Conservation (phyloP, 495 filamentous ascomycete species). For the Chaetomidium leptoderma region DNA sequence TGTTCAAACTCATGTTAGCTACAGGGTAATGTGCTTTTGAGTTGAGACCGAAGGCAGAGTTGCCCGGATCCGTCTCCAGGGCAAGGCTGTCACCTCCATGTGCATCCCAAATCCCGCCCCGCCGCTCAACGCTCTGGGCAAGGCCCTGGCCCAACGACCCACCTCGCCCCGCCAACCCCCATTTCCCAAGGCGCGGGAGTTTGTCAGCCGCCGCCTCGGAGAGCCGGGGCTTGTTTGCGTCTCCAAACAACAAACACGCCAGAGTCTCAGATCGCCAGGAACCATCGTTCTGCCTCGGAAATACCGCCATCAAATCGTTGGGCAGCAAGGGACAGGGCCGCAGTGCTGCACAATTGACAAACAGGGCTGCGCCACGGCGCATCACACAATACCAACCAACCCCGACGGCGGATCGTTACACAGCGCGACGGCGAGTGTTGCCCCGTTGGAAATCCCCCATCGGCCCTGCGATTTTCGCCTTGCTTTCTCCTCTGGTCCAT, state of each 20-base stretch:
- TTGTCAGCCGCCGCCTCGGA: neutral
- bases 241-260: neutral
- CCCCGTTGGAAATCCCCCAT: neutral
- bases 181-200: neutral
- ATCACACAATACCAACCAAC: conserved; percentile 1
- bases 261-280: neutral
- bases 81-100: no score
- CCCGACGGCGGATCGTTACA: conserved; percentile 8
- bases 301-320: neutral
- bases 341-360: neutral
- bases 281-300: neutral
- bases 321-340: neutral
- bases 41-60: neutral
- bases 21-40: no score
- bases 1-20: no score
- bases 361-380: conserved; percentile 1
- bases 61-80: no score
- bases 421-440: neutral
- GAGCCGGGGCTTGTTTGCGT: neutral
- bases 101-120: no score
- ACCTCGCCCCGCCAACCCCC: conserved; percentile 10
- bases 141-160: neutral
- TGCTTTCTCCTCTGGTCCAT: neutral
- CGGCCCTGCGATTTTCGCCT: neutral
- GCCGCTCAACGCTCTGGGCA: no score